phyloP scores from a whole-genome alignment of 2,329 filamentous ascomycete genomes.

The Penicillium sp. region DNA sequence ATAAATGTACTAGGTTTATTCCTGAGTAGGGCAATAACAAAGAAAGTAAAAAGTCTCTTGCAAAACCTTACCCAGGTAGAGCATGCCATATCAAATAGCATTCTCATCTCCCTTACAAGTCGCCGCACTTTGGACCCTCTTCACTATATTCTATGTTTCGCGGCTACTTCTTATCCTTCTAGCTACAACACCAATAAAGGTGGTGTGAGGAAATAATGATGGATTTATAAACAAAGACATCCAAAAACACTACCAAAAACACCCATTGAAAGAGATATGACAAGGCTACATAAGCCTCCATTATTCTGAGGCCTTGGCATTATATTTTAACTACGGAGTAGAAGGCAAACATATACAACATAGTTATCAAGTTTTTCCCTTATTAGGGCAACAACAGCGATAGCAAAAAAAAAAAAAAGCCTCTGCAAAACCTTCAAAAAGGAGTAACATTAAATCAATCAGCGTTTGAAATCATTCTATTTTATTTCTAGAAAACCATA shows the following conservation, averaged over 20 bases:
- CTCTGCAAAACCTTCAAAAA: neutral
- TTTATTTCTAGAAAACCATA: conserved; percentile 2
- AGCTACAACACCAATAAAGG: too few species aligned
- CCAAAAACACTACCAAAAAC: neutral
- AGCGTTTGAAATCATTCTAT: neutral
- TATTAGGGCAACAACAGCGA: neutral
- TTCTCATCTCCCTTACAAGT: neutral
- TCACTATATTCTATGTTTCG: neutral
- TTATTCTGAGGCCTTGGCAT: neutral
- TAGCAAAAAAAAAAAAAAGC: neutral
- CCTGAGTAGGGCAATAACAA: neutral
- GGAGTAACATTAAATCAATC: neutral
- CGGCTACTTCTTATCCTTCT: neutral
- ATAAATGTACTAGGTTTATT: too few species aligned
- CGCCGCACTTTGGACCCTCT: neutral
- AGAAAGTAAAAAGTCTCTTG: neutral
- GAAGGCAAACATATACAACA: too few species aligned
- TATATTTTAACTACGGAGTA: neutral
- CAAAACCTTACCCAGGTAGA: neutral
- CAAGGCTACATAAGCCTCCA: neutral
- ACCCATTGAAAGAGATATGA: too few species aligned
- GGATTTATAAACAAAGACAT: neutral
- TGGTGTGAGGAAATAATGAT: neutral
- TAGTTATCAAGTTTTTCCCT: neutral
- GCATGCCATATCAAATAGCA: neutral